phyloP scores from a whole-genome alignment of 2,329 filamentous ascomycete species.

The Zalaria obscura region DNA sequence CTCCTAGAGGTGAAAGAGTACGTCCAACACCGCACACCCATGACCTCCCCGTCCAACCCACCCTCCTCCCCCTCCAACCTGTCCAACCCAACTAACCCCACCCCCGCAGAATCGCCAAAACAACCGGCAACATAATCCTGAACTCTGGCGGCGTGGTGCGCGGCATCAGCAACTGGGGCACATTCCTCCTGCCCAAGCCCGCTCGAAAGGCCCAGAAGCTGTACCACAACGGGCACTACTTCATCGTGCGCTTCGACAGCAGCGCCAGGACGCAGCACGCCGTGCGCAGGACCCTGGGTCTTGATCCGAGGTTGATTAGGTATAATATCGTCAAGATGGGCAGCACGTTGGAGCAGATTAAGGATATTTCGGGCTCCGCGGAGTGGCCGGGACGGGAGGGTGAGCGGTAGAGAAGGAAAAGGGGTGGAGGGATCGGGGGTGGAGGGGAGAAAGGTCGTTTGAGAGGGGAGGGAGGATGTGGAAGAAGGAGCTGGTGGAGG shows the following conservation, averaged over 20 bases:
- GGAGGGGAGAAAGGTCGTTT: too few relatives aligned
- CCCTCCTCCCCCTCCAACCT: not conserved
- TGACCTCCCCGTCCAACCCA: conserved; percentile 1
- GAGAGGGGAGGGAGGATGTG: too few relatives aligned
- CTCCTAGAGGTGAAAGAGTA: conserved; percentile 92
- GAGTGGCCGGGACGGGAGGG: conserved; percentile 25
- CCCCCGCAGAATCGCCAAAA: conserved; percentile 62
- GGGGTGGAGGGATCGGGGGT: too few relatives aligned
- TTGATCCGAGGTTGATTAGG: conserved; percentile 85
- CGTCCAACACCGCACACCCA: conserved; percentile 18
- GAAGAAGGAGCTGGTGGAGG: too few relatives aligned
- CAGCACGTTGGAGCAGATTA: conserved; percentile 46
- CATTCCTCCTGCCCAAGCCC: conserved; percentile 72
- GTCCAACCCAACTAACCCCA: conserved; percentile 4
- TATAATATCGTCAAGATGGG: conserved; percentile 80
- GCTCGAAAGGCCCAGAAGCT: conserved; percentile 68
- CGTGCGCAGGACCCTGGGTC: conserved; percentile 58
- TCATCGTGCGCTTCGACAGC: conserved; percentile 91
- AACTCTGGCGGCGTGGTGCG: conserved; percentile 77
- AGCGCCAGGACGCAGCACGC: conserved; percentile 58
- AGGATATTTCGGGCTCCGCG: conserved; percentile 40
- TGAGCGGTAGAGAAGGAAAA: too few relatives aligned
- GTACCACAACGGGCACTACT: conserved; percentile 84
- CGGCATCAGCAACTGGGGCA: conserved; percentile 88
- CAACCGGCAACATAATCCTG: conserved; percentile 71